Conservation (phyloP, 345 rosid species). For the Aegle marmelos region DNA sequence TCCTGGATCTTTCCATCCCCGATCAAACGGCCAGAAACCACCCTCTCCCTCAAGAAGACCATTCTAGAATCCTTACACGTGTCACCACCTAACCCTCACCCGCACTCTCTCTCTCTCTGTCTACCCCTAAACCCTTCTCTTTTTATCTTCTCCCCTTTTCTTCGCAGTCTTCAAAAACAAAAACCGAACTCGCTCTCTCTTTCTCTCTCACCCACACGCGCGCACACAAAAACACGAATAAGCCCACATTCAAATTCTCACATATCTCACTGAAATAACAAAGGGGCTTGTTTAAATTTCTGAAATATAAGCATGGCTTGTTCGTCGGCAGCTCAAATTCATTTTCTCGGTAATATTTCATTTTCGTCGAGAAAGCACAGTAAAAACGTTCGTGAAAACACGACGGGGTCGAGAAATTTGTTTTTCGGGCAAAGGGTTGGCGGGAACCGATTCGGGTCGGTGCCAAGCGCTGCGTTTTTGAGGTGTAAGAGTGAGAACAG, state of each 20-base stretch:
- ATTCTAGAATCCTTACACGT: conserved; percentile 41
- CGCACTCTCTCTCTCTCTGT: background rate
- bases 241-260: no score
- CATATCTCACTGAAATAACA: background rate
- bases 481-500: conserved; percentile 24
- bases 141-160: conserved; percentile 11
- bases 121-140: conserved; percentile 27
- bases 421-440: conserved; percentile 57
- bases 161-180: background rate
- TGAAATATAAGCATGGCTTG: conserved; percentile 50
- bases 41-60: background rate
- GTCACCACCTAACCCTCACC: conserved; percentile 40
- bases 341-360: conserved; percentile 57
- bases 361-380: conserved; percentile 23
- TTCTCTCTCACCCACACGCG: background rate
- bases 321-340: conserved; percentile 70
- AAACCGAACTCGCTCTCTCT: background rate
- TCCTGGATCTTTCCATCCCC: background rate
- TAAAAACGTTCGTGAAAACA: conserved; percentile 1
- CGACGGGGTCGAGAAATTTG: conserved; percentile 29
- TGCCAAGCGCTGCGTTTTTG: conserved; percentile 45
- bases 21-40: no score
- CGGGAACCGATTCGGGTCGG: conserved; percentile 20
- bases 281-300: background rate
- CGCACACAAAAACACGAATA: background rate